Percentiles rank a stretch among this genome's conserved stretches.
phyloP scores from a whole-genome alignment of 257 asterid species.

The Marsdenia floribunda region DNA sequence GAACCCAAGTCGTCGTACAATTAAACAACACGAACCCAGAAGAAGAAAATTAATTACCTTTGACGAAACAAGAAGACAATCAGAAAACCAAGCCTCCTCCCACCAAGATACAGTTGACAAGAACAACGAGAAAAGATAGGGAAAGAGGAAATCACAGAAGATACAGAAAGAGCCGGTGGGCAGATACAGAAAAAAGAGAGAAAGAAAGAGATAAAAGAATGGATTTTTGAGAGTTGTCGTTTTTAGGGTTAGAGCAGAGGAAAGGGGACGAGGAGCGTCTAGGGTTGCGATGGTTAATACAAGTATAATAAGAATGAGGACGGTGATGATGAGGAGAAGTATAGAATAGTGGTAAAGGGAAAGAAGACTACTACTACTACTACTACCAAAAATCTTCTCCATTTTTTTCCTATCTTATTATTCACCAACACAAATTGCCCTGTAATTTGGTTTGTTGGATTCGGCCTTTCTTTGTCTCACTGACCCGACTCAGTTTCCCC shows the following conservation, averaged over 20 bases:
- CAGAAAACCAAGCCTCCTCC: not conserved
- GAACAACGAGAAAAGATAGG: conserved; percentile 3
- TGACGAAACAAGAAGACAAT: conserved; percentile 17
- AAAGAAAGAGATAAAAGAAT: conserved; percentile 2
- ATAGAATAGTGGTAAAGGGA: conserved; percentile 31
- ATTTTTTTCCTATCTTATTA: conserved; percentile 36
- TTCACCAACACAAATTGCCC: conserved; percentile 13
- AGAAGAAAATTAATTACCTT: conserved; percentile 26
- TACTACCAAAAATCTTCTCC: conserved; percentile 60
- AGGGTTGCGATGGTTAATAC: not conserved
- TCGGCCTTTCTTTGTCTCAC: conserved; percentile 23
- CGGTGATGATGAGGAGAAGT: not conserved
- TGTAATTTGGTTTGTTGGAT: conserved; percentile 27
- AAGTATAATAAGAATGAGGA: not conserved
- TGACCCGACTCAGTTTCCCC: conserved; percentile 34
- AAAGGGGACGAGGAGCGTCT: conserved; percentile 8
- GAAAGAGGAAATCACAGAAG: conserved; percentile 30
- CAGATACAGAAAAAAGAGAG: conserved; percentile 16
- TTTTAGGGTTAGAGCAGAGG: conserved; percentile 40
- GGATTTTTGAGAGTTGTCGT: conserved; percentile 8
- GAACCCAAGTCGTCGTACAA: conserved; percentile 7
- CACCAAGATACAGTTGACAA: conserved; percentile 25
- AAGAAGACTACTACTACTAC: conserved; percentile 51
- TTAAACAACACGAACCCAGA: conserved; percentile 10
- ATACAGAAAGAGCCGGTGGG: conserved; percentile 29